Base-by-base conservation (phyloP, 192 early-diverging fungal species). In the Funneliformis mosseae region DNA sequence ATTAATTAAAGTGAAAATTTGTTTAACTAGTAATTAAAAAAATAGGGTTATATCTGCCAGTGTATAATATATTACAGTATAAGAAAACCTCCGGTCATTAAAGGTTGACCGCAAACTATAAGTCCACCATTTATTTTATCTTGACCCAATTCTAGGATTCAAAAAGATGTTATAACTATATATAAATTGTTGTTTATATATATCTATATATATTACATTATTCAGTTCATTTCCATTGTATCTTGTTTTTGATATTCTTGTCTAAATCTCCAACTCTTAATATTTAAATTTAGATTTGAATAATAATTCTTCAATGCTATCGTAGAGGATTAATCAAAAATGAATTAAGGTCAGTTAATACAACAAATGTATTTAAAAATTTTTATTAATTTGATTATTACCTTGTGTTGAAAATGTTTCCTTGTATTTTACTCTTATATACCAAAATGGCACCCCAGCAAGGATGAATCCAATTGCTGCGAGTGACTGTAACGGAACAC, bases 371-470 rank as follows among this genome's bases (percentile, higher is more conserved):
- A 46, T 42, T n/a, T 9, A 9, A 77, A 41, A 64, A 41, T 7
- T 28, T 25, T 21, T 14, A 45, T 66, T n/a, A 33, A 41, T 62
- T 41, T 67, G 8, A 70, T 41, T 10, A 28, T 59, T 68, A 79
- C 78, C 78, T 79, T 70, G 7, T 5, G 21, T 38, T 16, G 67
- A 45, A 68, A 68, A 79, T 12, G 33, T 41, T 7, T 71, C 67
- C 28, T 79, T 68, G 14, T 23, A 66, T 68, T 78, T 78, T 25
- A 71, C 78, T 70, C 68, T 59, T 18, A 79, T 60, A 38, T 46
- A 59, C 88, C 88, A 91, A 39, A 91, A 80, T 16, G 90, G 90
- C 43, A 91, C 50, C 18, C 88, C 88, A 2, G 87, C 62, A 3
- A 88, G 64, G 28, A 89, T 85, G 70, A 88, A 87, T 12, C 87